Evolutionary conservation across 2,329 filamentous ascomycete species (phyloP).

Genomic region (Fusarium sublunatum): DNA sequence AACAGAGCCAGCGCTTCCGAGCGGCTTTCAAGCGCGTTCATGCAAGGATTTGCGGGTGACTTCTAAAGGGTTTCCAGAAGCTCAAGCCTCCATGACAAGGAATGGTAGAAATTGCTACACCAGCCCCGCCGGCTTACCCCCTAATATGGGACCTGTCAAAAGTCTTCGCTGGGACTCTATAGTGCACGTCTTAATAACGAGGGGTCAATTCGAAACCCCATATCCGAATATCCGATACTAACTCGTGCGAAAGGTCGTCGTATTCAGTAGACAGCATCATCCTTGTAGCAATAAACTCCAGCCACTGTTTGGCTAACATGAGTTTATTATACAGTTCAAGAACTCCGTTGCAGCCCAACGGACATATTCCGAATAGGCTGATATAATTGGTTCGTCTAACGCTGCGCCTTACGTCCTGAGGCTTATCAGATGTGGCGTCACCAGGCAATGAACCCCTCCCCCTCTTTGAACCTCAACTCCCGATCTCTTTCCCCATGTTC

Average conservation of each 20-base stretch:
- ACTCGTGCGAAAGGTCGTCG: constrained; percentile 2
- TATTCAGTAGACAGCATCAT: background rate
- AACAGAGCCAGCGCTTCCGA: constrained; percentile 25
- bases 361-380: background rate
- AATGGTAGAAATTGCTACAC: constrained; percentile 14
- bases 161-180: constrained; percentile 5
- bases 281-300: background rate
- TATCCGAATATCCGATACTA: background rate
- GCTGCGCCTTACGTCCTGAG: constrained; percentile 39
- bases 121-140: constrained; percentile 17
- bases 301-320: background rate
- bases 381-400: constrained; percentile 11
- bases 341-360: constrained; percentile 4
- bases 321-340: background rate
- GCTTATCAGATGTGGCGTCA: constrained; percentile 44
- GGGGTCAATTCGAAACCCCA: background rate
- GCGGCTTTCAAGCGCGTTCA: constrained; percentile 41
- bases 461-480: constrained; percentile 33
- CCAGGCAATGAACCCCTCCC: constrained; percentile 34
- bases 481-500: constrained; percentile 30
- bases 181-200: background rate
- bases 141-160: constrained; percentile 29
- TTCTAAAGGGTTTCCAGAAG: constrained; percentile 44
- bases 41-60: constrained; percentile 37
- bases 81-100: constrained; percentile 14